Evolutionary conservation across 495 filamentous ascomycete genomes (phyloP).

Genomic region (Staphylotrichum longicolle): DNA sequence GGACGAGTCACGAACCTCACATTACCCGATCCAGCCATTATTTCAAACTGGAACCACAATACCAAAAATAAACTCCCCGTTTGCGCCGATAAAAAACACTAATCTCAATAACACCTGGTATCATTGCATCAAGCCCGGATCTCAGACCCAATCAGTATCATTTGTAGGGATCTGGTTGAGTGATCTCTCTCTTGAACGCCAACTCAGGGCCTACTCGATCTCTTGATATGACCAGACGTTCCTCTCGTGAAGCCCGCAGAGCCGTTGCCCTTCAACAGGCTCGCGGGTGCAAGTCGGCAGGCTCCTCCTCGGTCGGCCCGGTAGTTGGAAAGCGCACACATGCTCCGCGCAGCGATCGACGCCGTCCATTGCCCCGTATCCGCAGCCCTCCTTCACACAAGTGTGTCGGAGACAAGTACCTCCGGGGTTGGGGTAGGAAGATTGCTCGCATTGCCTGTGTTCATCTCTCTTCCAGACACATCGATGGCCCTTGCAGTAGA

Average conservation of each 20-base stretch:
- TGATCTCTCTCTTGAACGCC: too few relatives aligned
- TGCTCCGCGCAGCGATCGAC: slow-evolving; percentile 1
- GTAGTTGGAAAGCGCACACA: not conserved
- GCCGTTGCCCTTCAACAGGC: not conserved
- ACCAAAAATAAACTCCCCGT: too few relatives aligned
- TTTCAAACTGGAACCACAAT: too few relatives aligned
- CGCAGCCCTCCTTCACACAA: not conserved
- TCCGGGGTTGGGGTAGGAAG: not conserved
- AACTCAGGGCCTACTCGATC: not conserved
- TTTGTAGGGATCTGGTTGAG: too few relatives aligned
- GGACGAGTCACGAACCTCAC: too few relatives aligned
- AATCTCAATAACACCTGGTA: too few relatives aligned
- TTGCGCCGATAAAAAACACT: too few relatives aligned
- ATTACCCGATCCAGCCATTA: too few relatives aligned
- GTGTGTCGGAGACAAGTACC: not conserved
- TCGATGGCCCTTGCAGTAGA: slow-evolving; percentile 1
- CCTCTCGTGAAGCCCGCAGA: not conserved
- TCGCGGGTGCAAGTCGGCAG: not conserved
- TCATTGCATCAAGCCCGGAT: too few relatives aligned
- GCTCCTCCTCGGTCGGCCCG: not conserved
- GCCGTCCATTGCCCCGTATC: not conserved
- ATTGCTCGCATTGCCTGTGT: not conserved
- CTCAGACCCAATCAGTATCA: too few relatives aligned
- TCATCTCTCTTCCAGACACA: not conserved
- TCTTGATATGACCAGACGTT: not conserved